Conservation (phyloP, 192 early-diverging fungal genomes). For the Thamnidium elegans region DNA sequence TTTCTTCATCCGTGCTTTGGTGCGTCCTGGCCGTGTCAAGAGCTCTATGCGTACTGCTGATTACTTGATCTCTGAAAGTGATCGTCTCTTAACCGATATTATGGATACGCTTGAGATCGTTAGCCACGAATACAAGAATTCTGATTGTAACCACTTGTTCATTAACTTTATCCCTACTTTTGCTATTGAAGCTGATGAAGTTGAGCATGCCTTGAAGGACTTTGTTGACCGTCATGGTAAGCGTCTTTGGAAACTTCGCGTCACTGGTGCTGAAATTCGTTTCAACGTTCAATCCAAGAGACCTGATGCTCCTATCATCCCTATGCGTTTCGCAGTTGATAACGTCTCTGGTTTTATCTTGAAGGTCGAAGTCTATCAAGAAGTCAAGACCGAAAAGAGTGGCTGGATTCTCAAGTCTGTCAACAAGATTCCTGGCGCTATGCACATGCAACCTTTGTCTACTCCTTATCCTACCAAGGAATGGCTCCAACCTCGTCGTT, state of each 20-base stretch:
- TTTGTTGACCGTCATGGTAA: constrained; percentile 93
- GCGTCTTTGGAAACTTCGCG: constrained; percentile 89
- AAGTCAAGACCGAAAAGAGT: constrained; percentile 79
- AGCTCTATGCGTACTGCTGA: constrained; percentile 84
- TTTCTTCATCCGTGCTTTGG: constrained; percentile 97
- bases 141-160: constrained; percentile 98
- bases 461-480: constrained; percentile 92
- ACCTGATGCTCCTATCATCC: constrained; percentile 55
- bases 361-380: constrained; percentile 90
- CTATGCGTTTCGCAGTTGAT: constrained; percentile 88
- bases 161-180: constrained; percentile 98
- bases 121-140: constrained; percentile 86
- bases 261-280: constrained; percentile 95
- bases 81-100: constrained; percentile 89
- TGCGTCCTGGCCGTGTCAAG: constrained; percentile 85
- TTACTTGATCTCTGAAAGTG: constrained; percentile 94
- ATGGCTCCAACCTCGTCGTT: constrained; percentile 93
- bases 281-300: constrained; percentile 82
- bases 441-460: constrained; percentile 78
- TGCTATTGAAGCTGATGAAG: constrained; percentile 78
- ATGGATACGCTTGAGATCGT: constrained; percentile 94
- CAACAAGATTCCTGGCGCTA: constrained; percentile 68
- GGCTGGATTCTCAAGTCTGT: constrained; percentile 87
- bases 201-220: constrained; percentile 80
- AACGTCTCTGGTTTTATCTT: constrained; percentile 91